Percentiles rank a stretch among this genome's conserved stretches.
Conservation (phyloP, 768 basidiomycete species). For the Rhizopogon roseolus region DNA sequence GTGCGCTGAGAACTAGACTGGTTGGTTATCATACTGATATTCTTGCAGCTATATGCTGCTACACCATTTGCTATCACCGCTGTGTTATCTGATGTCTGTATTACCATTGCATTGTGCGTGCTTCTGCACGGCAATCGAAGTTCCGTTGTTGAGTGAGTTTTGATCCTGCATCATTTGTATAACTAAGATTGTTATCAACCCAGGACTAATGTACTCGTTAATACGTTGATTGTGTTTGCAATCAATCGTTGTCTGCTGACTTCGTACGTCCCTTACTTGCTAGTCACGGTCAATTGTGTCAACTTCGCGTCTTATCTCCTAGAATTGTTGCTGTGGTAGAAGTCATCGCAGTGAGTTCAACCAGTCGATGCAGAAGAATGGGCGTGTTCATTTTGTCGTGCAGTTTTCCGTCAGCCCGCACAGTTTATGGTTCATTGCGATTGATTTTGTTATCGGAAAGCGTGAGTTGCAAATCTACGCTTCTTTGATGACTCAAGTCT, state of each 20-base stretch:
- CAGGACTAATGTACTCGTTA: conserved; percentile 40
- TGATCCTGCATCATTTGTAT: background rate
- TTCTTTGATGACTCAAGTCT: background rate
- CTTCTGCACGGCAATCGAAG: conserved; percentile 36
- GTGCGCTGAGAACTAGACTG: conserved; percentile 16
- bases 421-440: conserved; percentile 42
- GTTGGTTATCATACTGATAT: background rate
- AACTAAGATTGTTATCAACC: background rate
- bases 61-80: conserved; percentile 42
- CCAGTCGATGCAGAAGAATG: background rate
- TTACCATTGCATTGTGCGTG: conserved; percentile 38
- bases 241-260: conserved; percentile 48
- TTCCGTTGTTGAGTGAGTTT: conserved; percentile 27
- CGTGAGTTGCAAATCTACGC: conserved; percentile 20
- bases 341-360: conserved; percentile 13
- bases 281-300: background rate
- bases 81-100: conserved; percentile 41
- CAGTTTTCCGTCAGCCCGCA: conserved; percentile 38
- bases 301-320: background rate
- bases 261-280: conserved; percentile 28
- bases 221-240: conserved; percentile 41
- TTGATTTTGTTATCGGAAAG: conserved; percentile 48
- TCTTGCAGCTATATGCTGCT: conserved; percentile 29
- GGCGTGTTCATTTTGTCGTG: background rate
- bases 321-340: conserved; percentile 18